Evolutionary conservation across 352 stramenopile species (phyloP).

Genomic region (Globisporangium nunn): DNA sequence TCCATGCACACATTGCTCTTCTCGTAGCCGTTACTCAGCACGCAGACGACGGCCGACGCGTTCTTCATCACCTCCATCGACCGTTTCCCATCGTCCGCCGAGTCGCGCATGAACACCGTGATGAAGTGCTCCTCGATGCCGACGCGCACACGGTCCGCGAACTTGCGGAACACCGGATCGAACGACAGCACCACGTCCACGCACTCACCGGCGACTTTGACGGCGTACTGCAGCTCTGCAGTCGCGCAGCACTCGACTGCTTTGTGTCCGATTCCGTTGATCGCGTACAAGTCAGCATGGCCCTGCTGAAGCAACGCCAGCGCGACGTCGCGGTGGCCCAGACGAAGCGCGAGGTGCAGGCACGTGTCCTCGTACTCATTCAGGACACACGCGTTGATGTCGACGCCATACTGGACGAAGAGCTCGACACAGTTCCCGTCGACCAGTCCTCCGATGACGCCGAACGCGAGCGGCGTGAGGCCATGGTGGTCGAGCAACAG

Average conservation of each 20-base stretch:
- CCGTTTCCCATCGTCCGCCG: constrained; percentile 28
- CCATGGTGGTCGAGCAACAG: constrained; percentile 46
- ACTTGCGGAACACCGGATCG: constrained; percentile 49
- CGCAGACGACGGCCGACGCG: constrained; percentile 61
- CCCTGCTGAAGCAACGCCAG: constrained; percentile 56
- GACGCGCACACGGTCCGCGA: constrained; percentile 50
- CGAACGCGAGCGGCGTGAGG: constrained; percentile 62
- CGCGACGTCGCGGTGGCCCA: constrained; percentile 48
- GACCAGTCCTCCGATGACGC: constrained; percentile 43
- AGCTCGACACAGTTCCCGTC: constrained; percentile 37
- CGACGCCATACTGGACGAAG: constrained; percentile 42
- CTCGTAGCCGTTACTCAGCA: constrained; percentile 65
- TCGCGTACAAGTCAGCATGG: constrained; percentile 38
- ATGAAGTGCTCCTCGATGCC: constrained; percentile 72
- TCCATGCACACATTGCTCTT: constrained; percentile 65
- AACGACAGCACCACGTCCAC: constrained; percentile 79
- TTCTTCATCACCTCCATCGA: constrained; percentile 54
- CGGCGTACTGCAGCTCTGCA: constrained; percentile 62
- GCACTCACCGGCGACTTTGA: constrained; percentile 61
- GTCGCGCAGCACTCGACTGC: constrained; percentile 73
- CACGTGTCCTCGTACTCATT: constrained; percentile 60
- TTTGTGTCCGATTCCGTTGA: constrained; percentile 47
- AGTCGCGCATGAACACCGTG: constrained; percentile 63
- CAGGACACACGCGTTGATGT: constrained; percentile 36
- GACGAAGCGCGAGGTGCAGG: constrained; percentile 61